Evolutionary conservation across 306 rosid species (phyloP).

Genomic region (Coriaria nepalensis): DNA sequence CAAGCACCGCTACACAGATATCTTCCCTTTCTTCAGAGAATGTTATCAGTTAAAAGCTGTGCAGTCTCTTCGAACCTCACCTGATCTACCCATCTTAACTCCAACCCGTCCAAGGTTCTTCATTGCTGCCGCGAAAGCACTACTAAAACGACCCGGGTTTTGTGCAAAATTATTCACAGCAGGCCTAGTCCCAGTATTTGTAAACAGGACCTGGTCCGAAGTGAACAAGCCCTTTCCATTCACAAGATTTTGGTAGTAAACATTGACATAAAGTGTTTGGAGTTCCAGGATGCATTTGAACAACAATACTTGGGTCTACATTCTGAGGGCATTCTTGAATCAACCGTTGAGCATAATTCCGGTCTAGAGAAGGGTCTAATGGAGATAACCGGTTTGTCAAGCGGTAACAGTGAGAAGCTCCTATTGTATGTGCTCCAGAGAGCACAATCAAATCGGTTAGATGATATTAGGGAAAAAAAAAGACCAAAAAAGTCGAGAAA

Average conservation of each 20-base stretch:
- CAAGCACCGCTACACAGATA: too few relatives aligned
- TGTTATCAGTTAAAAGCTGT: neutral
- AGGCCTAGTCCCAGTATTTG: neutral
- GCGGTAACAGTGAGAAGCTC: neutral
- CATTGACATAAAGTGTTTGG: neutral
- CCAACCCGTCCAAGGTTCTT: neutral
- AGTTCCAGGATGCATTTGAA: neutral
- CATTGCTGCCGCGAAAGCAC: neutral
- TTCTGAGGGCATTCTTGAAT: neutral
- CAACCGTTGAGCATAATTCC: neutral
- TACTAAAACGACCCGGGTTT: neutral
- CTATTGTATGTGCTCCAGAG: neutral
- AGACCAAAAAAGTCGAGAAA: too few relatives aligned
- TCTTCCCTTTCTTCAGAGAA: too few relatives aligned
- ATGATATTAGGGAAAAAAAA: too few relatives aligned
- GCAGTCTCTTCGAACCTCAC: neutral
- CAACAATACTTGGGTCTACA: neutral
- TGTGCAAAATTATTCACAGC: neutral
- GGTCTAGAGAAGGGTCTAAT: neutral
- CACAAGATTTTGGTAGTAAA: neutral
- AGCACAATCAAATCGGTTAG: constrained; percentile 1
- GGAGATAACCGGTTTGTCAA: neutral
- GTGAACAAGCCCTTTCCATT: neutral
- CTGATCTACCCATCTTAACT: neutral
- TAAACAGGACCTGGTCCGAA: neutral